Percentiles rank a stretch among this genome's conserved stretches.
phyloP scores from a whole-genome alignment of 83 land plant species.

The Larix sibirica region DNA sequence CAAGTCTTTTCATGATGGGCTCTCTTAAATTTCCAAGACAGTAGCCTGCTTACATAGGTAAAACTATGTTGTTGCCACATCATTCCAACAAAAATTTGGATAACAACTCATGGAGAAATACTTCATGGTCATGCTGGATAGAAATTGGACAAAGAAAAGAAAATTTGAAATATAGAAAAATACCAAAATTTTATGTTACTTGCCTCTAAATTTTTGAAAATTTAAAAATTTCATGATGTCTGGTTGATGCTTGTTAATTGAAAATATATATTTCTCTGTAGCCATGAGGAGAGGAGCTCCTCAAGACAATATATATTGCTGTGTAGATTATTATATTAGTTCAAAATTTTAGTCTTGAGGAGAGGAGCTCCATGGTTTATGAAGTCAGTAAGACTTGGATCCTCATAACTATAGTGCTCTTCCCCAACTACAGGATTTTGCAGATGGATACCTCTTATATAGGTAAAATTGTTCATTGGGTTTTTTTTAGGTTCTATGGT shows the following conservation, averaged over 20 bases:
- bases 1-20: too few relatives aligned
- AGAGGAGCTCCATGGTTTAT: too few relatives aligned
- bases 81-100: background rate
- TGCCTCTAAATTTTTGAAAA: background rate
- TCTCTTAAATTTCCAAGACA: background rate
- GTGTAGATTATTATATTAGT: too few relatives aligned
- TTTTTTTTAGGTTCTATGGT: too few relatives aligned
- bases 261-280: background rate
- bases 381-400: too few relatives aligned
- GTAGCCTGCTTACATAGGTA: background rate
- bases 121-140: background rate
- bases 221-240: background rate
- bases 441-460: too few relatives aligned
- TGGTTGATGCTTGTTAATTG: background rate
- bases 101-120: background rate
- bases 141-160: background rate
- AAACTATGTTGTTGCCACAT: background rate
- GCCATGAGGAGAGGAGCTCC: too few relatives aligned
- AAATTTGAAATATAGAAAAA: background rate
- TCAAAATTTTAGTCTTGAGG: too few relatives aligned
- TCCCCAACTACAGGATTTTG: too few relatives aligned
- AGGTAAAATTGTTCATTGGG: too few relatives aligned
- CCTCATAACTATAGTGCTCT: too few relatives aligned
- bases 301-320: too few relatives aligned
- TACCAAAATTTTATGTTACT: background rate